Evolutionary conservation across 2,329 filamentous ascomycete genomes (phyloP), one percentile per base, ranked within the genome.

Genomic region (Colletotrichum sidae): DNA sequence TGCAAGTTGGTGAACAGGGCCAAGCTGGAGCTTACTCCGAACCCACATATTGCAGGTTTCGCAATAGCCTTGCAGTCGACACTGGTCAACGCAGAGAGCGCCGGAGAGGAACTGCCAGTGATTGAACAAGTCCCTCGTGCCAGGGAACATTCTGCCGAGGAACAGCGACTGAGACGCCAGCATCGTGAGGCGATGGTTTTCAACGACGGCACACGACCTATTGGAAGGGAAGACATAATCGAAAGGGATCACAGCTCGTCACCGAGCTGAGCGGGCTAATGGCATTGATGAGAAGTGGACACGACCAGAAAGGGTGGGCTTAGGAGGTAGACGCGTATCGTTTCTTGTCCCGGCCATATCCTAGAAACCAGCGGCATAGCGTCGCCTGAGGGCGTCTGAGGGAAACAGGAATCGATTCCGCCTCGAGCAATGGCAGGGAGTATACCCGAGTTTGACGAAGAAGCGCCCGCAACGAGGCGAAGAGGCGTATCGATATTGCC

Each of bases 181-280:
- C 86, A 95, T 73, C 86, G 94, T 69, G 93, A 97, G 79, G 94
- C 93, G 5, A 94, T 97, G 87, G 94, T 97, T 17, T 81, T 97
- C 61, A 95, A 94, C 72, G 93, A 97, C 72, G 92, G 92, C n/a
- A 92, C 88, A 25, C 85, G 90, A 38, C 91, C 92, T 2, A 76
- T 97, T 49, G 88, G 86, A 4, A 86, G 88, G 68, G 88, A 88
- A 49, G 92, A 97, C 74, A 96, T 97, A 41, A 92, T 94, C 57
- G 90, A 96, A 75, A 80, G 87, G 67, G 84, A 83, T 42, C 79
- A 83, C 50, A 79, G 80, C 51, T 81, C 44, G 44, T 46, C 80
- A 45, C 73, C 79, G 60, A 76, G 70, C 25, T 76, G 57, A 69
- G 34, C 11, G 12, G 55, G 65, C 39, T 8, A 17, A 38, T 4